Evolutionary conservation across 768 basidiomycete genomes (phyloP).

Genomic region (Hypsizygus marmoreus): DNA sequence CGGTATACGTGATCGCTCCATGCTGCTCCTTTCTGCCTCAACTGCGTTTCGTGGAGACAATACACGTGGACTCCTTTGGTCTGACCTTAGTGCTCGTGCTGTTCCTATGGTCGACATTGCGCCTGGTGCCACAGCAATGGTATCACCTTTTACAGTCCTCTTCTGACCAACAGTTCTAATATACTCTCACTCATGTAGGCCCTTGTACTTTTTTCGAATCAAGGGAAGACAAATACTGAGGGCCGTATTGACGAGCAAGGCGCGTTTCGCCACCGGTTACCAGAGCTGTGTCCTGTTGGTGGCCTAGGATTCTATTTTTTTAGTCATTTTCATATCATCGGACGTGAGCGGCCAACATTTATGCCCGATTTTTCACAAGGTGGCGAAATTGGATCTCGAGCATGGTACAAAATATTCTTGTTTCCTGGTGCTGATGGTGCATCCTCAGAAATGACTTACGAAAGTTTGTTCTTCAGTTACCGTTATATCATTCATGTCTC

Average conservation of each 20-base stretch:
- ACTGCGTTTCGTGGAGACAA: conserved; percentile 32
- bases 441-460: conserved; percentile 26
- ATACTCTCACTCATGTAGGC: too few relatives aligned
- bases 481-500: neutral
- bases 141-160: conserved; percentile 11
- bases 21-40: conserved; percentile 28
- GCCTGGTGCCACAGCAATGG: conserved; percentile 14
- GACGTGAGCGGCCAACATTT: conserved; percentile 14
- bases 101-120: conserved; percentile 22
- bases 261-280: conserved; percentile 22
- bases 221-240: too few relatives aligned
- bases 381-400: conserved; percentile 20
- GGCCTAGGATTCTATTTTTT: conserved; percentile 9
- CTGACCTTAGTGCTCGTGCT: conserved; percentile 22
- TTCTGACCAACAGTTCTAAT: neutral
- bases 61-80: conserved; percentile 22
- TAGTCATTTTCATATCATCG: conserved; percentile 25
- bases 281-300: conserved; percentile 24
- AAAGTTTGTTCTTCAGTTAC: conserved; percentile 20
- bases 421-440: conserved; percentile 1
- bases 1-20: conserved; percentile 27
- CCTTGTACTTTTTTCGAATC: too few relatives aligned
- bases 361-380: conserved; percentile 10
- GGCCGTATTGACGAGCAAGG: conserved; percentile 24
- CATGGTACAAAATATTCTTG: conserved; percentile 22